A percentile compares a stretch with the other conserved stretches of the same genome.
Evolutionary conservation across 2,329 filamentous ascomycete species (phyloP).

Genomic region (Verticillium klebahnii): DNA sequence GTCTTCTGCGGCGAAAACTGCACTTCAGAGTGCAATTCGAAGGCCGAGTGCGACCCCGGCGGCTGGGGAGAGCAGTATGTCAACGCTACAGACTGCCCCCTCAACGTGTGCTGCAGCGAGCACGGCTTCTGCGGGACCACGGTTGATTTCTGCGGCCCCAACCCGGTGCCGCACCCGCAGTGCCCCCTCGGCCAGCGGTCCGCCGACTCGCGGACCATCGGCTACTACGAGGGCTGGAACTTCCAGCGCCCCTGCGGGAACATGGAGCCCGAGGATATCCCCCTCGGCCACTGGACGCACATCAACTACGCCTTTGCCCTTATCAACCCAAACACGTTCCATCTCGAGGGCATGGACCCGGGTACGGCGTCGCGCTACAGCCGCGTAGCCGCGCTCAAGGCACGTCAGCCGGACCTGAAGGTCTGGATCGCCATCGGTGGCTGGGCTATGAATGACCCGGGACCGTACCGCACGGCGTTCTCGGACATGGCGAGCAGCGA

Average conservation of each 20-base stretch:
- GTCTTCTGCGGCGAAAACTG: too few relatives aligned
- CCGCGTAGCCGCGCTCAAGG: slow-evolving; percentile 19
- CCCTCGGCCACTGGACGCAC: slow-evolving; percentile 21
- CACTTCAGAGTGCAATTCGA: too few relatives aligned
- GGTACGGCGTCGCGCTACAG: background rate
- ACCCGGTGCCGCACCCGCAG: slow-evolving; percentile 3
- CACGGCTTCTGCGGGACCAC: slow-evolving; percentile 27
- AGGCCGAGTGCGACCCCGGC: slow-evolving; percentile 21
- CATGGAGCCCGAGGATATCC: slow-evolving; percentile 20
- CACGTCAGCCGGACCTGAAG: slow-evolving; percentile 20
- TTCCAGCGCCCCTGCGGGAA: slow-evolving; percentile 12
- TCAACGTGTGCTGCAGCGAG: slow-evolving; percentile 31
- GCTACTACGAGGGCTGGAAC: slow-evolving; percentile 25
- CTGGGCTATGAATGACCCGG: slow-evolving; percentile 33
- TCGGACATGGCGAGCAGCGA: slow-evolving; percentile 10
- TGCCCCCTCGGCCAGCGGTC: background rate
- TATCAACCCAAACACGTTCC: slow-evolving; percentile 23
- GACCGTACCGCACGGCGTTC: slow-evolving; percentile 20
- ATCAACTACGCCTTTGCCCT: slow-evolving; percentile 28
- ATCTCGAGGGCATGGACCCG: slow-evolving; percentile 12
- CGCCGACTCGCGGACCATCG: slow-evolving; percentile 11
- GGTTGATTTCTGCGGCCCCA: slow-evolving; percentile 18
- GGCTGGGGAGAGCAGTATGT: slow-evolving; percentile 21
- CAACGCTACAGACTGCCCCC: slow-evolving; percentile 21
- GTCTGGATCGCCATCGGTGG: slow-evolving; percentile 35